Evolutionary conservation across 495 filamentous ascomycete genomes (phyloP).

Genomic region (Saxophila tyrrhenica): DNA sequence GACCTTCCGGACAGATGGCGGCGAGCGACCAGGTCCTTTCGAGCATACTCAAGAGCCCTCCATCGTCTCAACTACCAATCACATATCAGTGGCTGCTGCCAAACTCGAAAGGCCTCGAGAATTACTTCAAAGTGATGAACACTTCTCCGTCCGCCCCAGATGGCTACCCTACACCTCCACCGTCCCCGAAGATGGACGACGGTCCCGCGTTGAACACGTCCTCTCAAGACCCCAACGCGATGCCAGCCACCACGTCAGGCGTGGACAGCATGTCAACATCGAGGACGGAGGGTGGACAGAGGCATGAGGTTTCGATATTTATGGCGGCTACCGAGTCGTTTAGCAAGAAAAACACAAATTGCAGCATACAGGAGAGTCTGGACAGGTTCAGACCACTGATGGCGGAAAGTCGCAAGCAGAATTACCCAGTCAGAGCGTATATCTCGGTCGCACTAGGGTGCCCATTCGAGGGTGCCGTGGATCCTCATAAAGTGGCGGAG

Average conservation of each 20-base stretch:
- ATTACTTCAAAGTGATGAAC: conserved; percentile 35
- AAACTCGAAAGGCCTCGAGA: conserved; percentile 69
- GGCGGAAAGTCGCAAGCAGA: conserved; percentile 52
- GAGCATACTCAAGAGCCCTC: conserved; percentile 51
- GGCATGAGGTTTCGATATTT: conserved; percentile 78
- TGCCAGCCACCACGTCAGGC: conserved; percentile 25
- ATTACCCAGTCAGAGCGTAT: conserved; percentile 77
- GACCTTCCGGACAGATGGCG: conserved; percentile 50
- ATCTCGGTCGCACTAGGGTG: conserved; percentile 91
- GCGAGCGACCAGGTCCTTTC: conserved; percentile 75
- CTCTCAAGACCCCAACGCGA: conserved; percentile 31
- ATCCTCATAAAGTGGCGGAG: conserved; percentile 67
- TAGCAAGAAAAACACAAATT: conserved; percentile 85
- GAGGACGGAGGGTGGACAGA: conserved; percentile 2
- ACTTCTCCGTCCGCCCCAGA: conserved; percentile 28
- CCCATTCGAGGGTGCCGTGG: conserved; percentile 81
- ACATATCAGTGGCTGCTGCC: conserved; percentile 91
- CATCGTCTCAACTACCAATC: conserved; percentile 50
- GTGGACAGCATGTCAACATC: conserved; percentile 15
- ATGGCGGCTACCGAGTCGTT: conserved; percentile 87
- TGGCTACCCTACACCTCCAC: conserved; percentile 28
- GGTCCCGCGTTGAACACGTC: conserved; percentile 37
- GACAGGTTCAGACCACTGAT: conserved; percentile 67
- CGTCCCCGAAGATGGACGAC: conserved; percentile 19
- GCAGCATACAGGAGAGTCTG: conserved; percentile 70